phyloP scores from a whole-genome alignment of 306 rosid genomes.

The Chamaecrista fasciculata region DNA sequence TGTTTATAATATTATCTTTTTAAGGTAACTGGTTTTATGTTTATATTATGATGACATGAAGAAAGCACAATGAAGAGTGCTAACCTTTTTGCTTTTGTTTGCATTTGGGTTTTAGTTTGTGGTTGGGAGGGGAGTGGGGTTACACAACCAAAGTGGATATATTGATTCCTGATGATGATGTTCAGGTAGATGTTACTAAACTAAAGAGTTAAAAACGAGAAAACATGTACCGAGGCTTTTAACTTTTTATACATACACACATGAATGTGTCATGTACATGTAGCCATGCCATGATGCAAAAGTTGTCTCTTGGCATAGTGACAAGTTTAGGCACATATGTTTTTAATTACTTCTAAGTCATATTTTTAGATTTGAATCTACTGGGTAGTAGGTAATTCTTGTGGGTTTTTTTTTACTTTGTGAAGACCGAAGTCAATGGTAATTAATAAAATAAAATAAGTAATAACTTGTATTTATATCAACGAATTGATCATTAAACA shows the following conservation, averaged over 20 bases:
- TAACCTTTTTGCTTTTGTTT: slow-evolving; percentile 32
- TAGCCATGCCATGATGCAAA: slow-evolving; percentile 35
- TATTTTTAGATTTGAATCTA: slow-evolving; percentile 34
- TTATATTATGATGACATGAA: slow-evolving; percentile 18
- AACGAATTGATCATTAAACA: background rate
- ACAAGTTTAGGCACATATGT: slow-evolving; percentile 31
- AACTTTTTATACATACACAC: too few relatives aligned
- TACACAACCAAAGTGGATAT: background rate
- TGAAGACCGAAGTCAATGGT: slow-evolving; percentile 34
- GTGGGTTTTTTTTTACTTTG: slow-evolving; percentile 26
- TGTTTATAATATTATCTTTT: slow-evolving; percentile 24
- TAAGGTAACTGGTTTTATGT: slow-evolving; percentile 30
- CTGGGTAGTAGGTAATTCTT: background rate
- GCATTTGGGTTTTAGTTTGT: slow-evolving; percentile 4
- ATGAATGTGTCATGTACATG: slow-evolving; percentile 7
- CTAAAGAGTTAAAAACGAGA: slow-evolving; percentile 7
- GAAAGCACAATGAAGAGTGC: slow-evolving; percentile 30
- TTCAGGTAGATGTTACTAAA: background rate
- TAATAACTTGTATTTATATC: background rate
- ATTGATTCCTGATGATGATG: slow-evolving; percentile 18
- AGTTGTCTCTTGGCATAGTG: slow-evolving; percentile 44
- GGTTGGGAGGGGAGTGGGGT: background rate
- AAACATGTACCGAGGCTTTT: background rate
- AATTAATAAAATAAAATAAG: slow-evolving; percentile 31
- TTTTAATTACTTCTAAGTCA: background rate